These are phyloP conservation scores for Hymenoscyphus fructigenus DNA, from an alignment of 2,329 filamentous ascomycete genomes.

Conservation along the genomic window DNA sequence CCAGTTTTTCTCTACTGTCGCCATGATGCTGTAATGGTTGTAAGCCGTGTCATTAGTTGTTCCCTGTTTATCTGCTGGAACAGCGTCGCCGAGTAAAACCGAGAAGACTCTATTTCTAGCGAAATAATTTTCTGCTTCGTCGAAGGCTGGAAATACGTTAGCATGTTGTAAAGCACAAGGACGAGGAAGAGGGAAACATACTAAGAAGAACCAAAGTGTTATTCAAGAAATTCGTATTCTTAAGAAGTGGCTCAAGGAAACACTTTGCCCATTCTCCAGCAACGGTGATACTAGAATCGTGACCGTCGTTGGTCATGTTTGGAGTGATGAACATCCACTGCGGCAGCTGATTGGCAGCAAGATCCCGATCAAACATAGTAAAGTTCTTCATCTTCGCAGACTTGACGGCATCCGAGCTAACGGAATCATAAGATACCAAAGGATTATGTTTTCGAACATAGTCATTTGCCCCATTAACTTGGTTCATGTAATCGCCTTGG, in stretches of 20 bases:
- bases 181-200: constrained; percentile 12
- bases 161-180: constrained; percentile 58
- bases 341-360: constrained; percentile 61
- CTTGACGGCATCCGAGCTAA: constrained; percentile 57
- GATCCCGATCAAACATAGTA: constrained; percentile 65
- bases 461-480: constrained; percentile 61
- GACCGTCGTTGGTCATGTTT: constrained; percentile 74
- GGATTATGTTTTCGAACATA: constrained; percentile 82
- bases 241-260: constrained; percentile 70
- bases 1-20: constrained; percentile 66
- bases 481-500: constrained; percentile 64
- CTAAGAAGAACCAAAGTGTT: constrained; percentile 72
- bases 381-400: constrained; percentile 73
- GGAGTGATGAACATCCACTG: constrained; percentile 73
- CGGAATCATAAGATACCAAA: constrained; percentile 62
- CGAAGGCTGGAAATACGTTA: constrained; percentile 63
- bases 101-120: constrained; percentile 66
- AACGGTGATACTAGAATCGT: constrained; percentile 57
- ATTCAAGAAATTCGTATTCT: constrained; percentile 67
- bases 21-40: constrained; percentile 68
- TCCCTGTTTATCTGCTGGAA: constrained; percentile 60
- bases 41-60: constrained; percentile 68
- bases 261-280: constrained; percentile 66
- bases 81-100: constrained; percentile 70
- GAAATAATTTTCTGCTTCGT: constrained; percentile 70